Evolutionary conservation across 345 rosid species (phyloP), one percentile per base, ranked within the genome.

Genomic region (Cardamine chenopodiifolia): DNA sequence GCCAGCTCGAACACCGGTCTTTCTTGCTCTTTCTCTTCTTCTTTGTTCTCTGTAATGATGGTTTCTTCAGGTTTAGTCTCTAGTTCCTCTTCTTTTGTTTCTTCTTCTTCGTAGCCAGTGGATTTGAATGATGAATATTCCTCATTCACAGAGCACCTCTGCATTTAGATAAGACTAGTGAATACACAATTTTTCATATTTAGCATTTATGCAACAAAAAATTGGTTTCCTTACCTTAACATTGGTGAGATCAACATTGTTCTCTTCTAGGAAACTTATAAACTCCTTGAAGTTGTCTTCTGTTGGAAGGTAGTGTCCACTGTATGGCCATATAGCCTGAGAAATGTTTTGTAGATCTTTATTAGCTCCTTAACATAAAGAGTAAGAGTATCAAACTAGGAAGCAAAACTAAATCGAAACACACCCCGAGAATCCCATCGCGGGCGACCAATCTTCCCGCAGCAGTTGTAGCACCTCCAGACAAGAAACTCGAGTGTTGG

Each of bases 241-340:
- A 34, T 81, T 54, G 50, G 85, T 85, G 64, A 88, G 60, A 73
- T 88, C 90, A 66, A 88, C 77, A 60, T 75, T 79, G 55, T 86
- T 76, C 70, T 88, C 89, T 81, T 81, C 83, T 2, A 88, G 81
- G 73, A 88, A 88, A 77, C 39, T 65, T 49, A 88, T 74, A 68
- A 88, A 80, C 6, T 82, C 89, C 65, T 29, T 81, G 71, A 88
- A 88, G 73, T 85, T 86, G 71, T 88, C 92, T 79, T 86, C 86
- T 7, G 90, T 77, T 64, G 90, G 90, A 57, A 79, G 87, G 65
- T 88, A 88, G 67, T 88, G 92, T 53, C 92, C 92, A 69, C 92
- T 88, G 72, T 88, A 86, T 39, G 92, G 84, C 92, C 89, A 88
- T 55, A 85, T 70, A 70, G 88, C 90, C 92, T 85, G 62, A 52